Evolutionary conservation across 2,329 filamentous ascomycete genomes (phyloP).

Genomic region (Trichoderma oligosporum): DNA sequence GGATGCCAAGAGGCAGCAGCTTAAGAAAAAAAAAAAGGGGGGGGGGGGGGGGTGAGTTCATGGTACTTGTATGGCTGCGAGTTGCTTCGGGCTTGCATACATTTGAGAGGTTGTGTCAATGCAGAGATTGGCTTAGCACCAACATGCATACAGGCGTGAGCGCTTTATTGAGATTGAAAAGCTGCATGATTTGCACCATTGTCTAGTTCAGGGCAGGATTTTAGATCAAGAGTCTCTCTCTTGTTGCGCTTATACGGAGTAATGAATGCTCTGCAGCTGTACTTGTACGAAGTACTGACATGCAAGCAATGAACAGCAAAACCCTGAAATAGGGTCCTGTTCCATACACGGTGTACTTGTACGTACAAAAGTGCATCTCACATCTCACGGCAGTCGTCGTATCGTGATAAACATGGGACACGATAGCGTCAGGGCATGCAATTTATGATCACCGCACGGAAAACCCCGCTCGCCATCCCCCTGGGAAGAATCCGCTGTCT

Average conservation of each 20-base stretch:
- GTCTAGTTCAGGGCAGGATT: no score
- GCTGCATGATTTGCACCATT: no score
- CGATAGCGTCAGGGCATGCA: not conserved
- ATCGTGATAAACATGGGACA: not conserved
- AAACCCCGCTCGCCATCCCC: slow-evolving; percentile 6
- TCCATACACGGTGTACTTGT: not conserved
- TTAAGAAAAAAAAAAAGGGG: no score
- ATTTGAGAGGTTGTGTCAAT: slow-evolving; percentile 4
- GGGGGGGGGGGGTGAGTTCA: no score
- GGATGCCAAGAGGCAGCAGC: not conserved
- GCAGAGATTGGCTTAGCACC: not conserved
- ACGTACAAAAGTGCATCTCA: not conserved
- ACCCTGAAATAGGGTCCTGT: not conserved
- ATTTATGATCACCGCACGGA: not conserved
- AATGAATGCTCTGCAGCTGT: no score
- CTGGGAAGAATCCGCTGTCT: slow-evolving; percentile 18
- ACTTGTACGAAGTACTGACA: no score
- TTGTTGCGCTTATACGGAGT: no score
- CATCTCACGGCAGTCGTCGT: not conserved
- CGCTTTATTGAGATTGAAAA: not conserved
- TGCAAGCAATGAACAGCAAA: no score
- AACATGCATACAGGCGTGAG: not conserved
- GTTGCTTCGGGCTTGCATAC: not conserved
- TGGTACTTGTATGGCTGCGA: not conserved
- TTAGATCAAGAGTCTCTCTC: no score